These are phyloP conservation scores for Knoxdaviesia capensis DNA, from an alignment of 2,329 filamentous ascomycete species.

Conservation along the genomic window DNA sequence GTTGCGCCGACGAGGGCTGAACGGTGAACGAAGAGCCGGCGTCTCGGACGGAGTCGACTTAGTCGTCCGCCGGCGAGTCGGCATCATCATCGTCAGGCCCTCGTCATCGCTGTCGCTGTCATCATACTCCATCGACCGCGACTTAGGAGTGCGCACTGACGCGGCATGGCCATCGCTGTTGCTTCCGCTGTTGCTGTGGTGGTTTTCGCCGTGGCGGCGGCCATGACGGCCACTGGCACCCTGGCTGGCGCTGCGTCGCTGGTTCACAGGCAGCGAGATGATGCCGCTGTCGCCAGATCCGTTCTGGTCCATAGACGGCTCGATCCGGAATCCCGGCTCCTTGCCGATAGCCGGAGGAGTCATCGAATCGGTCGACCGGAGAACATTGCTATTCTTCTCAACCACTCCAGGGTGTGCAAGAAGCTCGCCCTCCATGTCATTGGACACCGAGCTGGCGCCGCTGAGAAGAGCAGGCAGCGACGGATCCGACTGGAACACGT, in stretches of 20 bases:
- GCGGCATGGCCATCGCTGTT: neutral
- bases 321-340: slow-evolving; percentile 26
- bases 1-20: slow-evolving; percentile 3
- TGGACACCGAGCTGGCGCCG: slow-evolving; percentile 42
- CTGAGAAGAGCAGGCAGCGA: slow-evolving; percentile 43
- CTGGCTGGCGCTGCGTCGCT: slow-evolving; percentile 6
- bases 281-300: slow-evolving; percentile 8
- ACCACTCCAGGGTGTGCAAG: slow-evolving; percentile 27
- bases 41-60: neutral
- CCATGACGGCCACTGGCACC: neutral
- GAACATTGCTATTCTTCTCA: slow-evolving; percentile 18
- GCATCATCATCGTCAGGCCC: slow-evolving; percentile 5
- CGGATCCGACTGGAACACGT: slow-evolving; percentile 38
- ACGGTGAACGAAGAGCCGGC: neutral
- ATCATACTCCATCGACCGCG: slow-evolving; percentile 2
- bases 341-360: slow-evolving; percentile 31
- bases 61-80: slow-evolving; percentile 1
- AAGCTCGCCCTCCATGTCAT: slow-evolving; percentile 40
- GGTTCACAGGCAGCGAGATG: slow-evolving; percentile 10
- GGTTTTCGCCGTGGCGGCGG: neutral
- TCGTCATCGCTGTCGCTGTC: slow-evolving; percentile 7
- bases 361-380: slow-evolving; percentile 32
- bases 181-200: neutral
- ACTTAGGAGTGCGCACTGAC: slow-evolving; percentile 1
- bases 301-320: slow-evolving; percentile 12